Base-by-base conservation (phyloP, 2,329 filamentous ascomycete species). In the Dothidotthia symphoricarpi region DNA sequence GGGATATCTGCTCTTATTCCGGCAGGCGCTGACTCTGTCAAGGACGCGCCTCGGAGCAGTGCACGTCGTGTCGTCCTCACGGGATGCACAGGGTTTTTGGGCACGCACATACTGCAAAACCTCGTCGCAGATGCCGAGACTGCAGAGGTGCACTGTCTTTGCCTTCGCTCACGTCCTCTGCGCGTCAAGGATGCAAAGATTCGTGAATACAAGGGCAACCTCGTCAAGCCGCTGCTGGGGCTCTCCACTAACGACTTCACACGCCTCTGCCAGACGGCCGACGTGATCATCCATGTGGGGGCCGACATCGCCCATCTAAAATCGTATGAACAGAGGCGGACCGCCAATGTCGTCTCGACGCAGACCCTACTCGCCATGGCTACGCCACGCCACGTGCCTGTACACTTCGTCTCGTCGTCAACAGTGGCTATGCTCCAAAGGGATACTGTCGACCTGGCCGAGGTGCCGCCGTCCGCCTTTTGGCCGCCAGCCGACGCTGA, bases 261-360 rank as follows among this genome's bases (percentile, higher is more conserved):
- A 11, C 16, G 19, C 12, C n/a, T n/a, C n/a, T n/a, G n/a, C n/a
- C n/a, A n/a, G n/a, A n/a, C n/a, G n/a, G n/a, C n/a, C n/a, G n/a
- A 45, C 24, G 10, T 30, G n/a, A 32, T 45, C 17, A 49, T 61
- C 31, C 47, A 55, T 28, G 50, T 47, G 24, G 57, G 54, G 4
- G 45, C 41, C 35, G 46, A 54, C 30, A 49, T 46, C 3, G 45
- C 51, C 14, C 49, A 45, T 34, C 36, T 61, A n/a, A 53, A 59
- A 38, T 44, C 45, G 12, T 60, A 60, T 28, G 14, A 31, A 9
- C 31, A 42, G 1, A 38, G 60, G 2, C 45, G 45, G 1, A 34
- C 37, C 10, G 31, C 52, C n/a, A n/a, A n/a, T n/a, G n/a, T n/a
- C 6, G 17, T 12, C 16, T 36, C 31, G 4, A 45, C 41, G 12